These are phyloP conservation scores for Spathaspora arborariae DNA, from an alignment of 805 yeast genomes.

Conservation along the genomic window DNA sequence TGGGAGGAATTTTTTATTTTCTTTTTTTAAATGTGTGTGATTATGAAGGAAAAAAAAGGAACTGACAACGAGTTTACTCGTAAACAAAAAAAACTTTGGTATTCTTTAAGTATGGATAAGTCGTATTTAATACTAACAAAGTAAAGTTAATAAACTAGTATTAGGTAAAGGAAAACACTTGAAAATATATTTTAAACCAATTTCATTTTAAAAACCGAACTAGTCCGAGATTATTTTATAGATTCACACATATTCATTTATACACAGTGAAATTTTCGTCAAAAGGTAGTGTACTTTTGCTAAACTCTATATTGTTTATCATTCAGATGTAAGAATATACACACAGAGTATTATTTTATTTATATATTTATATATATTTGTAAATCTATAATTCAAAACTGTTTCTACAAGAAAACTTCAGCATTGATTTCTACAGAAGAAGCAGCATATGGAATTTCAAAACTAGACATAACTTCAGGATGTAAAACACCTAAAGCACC, in stretches of 20 bases:
- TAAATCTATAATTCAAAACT: not conserved
- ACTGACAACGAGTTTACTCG: not conserved
- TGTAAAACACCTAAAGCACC: conserved; percentile 94
- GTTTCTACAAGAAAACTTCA: conserved; percentile 68
- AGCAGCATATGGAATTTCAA: conserved; percentile 91
- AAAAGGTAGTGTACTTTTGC: not conserved
- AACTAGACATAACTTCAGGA: conserved; percentile 83
- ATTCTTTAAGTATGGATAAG: not conserved
- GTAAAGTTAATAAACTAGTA: not conserved
- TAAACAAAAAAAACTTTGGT: not conserved
- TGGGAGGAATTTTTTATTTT: not conserved
- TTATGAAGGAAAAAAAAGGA: not conserved
- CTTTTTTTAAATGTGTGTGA: not conserved
- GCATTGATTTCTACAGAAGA: conserved; percentile 87
- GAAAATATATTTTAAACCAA: not conserved
- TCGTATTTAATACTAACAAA: not conserved
- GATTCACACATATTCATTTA: not conserved
- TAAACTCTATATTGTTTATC: not conserved
- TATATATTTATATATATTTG: not conserved
- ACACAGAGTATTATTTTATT: not conserved
- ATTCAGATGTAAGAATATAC: not conserved
- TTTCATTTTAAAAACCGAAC: not conserved
- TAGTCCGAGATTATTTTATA: not conserved
- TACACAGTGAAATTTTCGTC: not conserved
- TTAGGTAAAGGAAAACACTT: not conserved